phyloP scores from a whole-genome alignment of 768 basidiomycete species.

The Rhodotorula toruloides region DNA sequence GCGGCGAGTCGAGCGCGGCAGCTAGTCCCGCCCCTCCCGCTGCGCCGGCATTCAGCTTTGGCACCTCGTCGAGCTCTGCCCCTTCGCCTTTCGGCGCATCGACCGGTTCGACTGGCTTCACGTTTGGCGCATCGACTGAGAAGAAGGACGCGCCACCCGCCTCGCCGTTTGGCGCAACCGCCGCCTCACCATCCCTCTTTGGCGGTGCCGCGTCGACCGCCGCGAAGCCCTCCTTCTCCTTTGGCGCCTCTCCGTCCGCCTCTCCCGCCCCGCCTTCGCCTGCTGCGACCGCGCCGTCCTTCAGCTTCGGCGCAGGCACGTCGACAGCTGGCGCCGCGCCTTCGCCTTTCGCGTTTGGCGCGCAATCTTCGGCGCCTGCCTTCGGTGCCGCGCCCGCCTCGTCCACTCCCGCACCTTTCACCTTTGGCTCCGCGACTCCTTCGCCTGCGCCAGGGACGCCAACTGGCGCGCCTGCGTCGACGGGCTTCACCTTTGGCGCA shows the following conservation, averaged over 20 bases:
- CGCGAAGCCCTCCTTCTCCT: constrained; percentile 4
- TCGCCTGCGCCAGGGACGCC: background rate
- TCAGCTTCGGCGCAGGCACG: background rate
- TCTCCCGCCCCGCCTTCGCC: background rate
- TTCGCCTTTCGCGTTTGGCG: background rate
- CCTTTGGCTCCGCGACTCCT: constrained; percentile 6
- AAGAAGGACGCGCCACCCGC: background rate
- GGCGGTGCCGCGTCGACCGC: background rate
- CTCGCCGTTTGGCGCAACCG: constrained; percentile 12
- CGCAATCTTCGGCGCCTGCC: constrained; percentile 1
- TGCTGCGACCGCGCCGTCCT: background rate
- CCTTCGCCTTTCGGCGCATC: background rate
- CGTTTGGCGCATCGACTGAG: background rate
- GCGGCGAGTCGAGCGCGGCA: background rate
- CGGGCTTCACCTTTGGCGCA: constrained; percentile 15
- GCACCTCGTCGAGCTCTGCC: background rate
- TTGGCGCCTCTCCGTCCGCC: constrained; percentile 7
- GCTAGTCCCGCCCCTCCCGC: background rate
- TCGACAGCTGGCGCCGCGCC: background rate
- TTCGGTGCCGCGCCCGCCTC: constrained; percentile 14
- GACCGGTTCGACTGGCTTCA: background rate
- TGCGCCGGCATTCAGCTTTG: background rate
- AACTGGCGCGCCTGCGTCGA: constrained; percentile 1
- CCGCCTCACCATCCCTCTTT: background rate
- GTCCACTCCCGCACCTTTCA: constrained; percentile 12